Percentiles rank a stretch among this genome's conserved stretches.
These are phyloP conservation scores for Aspergillus sp. DNA, from an alignment of 2,329 filamentous ascomycete species.

Conservation along the genomic window DNA sequence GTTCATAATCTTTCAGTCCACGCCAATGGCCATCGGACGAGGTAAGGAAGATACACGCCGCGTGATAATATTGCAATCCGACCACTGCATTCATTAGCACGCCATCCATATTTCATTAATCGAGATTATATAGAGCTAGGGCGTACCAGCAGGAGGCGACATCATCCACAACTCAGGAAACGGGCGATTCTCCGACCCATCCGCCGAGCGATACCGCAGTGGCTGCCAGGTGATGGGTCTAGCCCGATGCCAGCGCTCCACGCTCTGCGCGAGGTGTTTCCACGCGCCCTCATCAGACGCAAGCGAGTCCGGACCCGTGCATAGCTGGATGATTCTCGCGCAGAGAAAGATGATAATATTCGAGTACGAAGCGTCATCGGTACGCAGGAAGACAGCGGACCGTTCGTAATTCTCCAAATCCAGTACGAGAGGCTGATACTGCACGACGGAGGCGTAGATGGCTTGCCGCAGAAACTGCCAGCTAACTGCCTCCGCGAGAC, in stretches of 20 bases:
- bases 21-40: slow-evolving; percentile 19
- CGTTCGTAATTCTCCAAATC: slow-evolving; percentile 35
- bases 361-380: slow-evolving; percentile 34
- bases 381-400: slow-evolving; percentile 32
- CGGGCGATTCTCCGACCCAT: slow-evolving; percentile 16
- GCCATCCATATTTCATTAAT: background rate
- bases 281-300: slow-evolving; percentile 18
- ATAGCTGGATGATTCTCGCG: slow-evolving; percentile 31
- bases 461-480: slow-evolving; percentile 41
- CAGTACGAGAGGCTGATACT: slow-evolving; percentile 33
- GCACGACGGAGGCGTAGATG: slow-evolving; percentile 36
- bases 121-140: background rate
- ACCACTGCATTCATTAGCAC: slow-evolving; percentile 19
- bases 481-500: slow-evolving; percentile 36
- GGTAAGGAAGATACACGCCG: slow-evolving; percentile 26
- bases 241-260: slow-evolving; percentile 26
- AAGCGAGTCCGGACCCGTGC: slow-evolving; percentile 14
- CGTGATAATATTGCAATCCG: slow-evolving; percentile 36
- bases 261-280: slow-evolving; percentile 17
- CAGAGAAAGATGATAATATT: slow-evolving; percentile 37
- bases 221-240: slow-evolving; percentile 30
- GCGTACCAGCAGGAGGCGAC: slow-evolving; percentile 28
- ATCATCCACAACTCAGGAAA: slow-evolving; percentile 35
- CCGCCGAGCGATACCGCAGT: slow-evolving; percentile 24
- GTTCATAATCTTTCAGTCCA: slow-evolving; percentile 20